Evolutionary conservation across 495 filamentous ascomycete species (phyloP).

Genomic region (Trichoderma erinaceum): DNA sequence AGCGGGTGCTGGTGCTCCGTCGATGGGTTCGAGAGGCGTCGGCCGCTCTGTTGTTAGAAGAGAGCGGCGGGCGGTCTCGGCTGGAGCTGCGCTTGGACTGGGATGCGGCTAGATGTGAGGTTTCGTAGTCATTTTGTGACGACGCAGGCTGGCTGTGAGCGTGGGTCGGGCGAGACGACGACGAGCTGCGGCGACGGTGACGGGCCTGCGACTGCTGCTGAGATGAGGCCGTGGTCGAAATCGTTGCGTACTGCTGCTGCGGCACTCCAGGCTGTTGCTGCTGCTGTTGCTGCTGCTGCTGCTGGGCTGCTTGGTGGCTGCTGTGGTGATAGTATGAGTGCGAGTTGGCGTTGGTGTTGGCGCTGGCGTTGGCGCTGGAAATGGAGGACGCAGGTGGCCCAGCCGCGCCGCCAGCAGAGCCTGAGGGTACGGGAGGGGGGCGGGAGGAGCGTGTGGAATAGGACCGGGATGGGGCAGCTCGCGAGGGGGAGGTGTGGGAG

Average conservation of each 20-base stretch:
- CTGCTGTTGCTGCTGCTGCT: conserved; percentile 20
- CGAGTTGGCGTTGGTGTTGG: conserved; percentile 20
- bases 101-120: conserved; percentile 31
- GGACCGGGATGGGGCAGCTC: conserved; percentile 5
- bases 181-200: conserved; percentile 31
- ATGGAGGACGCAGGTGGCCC: conserved; percentile 15
- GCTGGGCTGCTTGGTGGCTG: conserved; percentile 19
- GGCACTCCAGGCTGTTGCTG: conserved; percentile 17
- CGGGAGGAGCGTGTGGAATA: conserved; percentile 15
- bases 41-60: conserved; percentile 27
- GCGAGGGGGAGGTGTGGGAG: conserved; percentile 15
- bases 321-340: conserved; percentile 20
- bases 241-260: neutral
- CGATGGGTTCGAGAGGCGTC: conserved; percentile 40
- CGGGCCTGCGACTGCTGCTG: conserved; percentile 10
- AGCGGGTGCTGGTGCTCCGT: conserved; percentile 35
- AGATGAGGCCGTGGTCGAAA: neutral
- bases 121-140: conserved; percentile 37
- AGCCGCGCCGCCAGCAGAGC: conserved; percentile 14
- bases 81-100: conserved; percentile 35
- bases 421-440: conserved; percentile 8
- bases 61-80: conserved; percentile 33
- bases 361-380: conserved; percentile 21
- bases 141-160: conserved; percentile 19
- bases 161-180: conserved; percentile 31